Conservation (phyloP, 352 stramenopile species). For the Plasmopara viticola region DNA sequence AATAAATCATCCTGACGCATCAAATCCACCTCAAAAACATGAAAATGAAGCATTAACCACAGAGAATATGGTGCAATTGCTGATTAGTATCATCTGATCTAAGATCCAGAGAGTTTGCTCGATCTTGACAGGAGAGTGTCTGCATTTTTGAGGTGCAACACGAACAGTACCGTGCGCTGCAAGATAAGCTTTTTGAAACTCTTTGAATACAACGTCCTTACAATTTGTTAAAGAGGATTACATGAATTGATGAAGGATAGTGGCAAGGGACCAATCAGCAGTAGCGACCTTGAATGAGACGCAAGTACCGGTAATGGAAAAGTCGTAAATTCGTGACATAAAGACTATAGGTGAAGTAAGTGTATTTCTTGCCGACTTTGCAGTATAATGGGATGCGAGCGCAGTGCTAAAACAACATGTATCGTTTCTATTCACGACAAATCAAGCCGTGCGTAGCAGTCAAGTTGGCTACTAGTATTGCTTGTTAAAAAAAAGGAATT, state of each 20-base stretch:
- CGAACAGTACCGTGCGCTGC: constrained; percentile 38
- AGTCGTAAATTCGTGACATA: constrained; percentile 20
- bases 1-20: constrained; percentile 17
- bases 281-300: constrained; percentile 16
- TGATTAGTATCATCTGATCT: constrained; percentile 16
- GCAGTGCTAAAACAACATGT: constrained; percentile 50
- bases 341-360: not conserved
- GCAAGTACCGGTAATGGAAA: constrained; percentile 13
- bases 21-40: not conserved
- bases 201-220: constrained; percentile 35
- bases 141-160: constrained; percentile 40
- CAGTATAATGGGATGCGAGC: constrained; percentile 39
- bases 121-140: constrained; percentile 44
- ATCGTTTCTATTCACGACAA: constrained; percentile 54
- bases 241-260: constrained; percentile 17
- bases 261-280: constrained; percentile 12
- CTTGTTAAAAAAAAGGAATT: too few relatives aligned
- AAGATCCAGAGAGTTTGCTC: constrained; percentile 8
- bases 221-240: constrained; percentile 43
- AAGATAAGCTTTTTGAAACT: constrained; percentile 34
- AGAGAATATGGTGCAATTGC: constrained; percentile 30
- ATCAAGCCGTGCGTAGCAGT: constrained; percentile 46
- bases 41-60: not conserved
- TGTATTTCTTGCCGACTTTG: not conserved
- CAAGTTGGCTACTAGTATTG: too few relatives aligned